Conservation (phyloP, 139 green algal genomes). For the Choricystis sp. region DNA sequence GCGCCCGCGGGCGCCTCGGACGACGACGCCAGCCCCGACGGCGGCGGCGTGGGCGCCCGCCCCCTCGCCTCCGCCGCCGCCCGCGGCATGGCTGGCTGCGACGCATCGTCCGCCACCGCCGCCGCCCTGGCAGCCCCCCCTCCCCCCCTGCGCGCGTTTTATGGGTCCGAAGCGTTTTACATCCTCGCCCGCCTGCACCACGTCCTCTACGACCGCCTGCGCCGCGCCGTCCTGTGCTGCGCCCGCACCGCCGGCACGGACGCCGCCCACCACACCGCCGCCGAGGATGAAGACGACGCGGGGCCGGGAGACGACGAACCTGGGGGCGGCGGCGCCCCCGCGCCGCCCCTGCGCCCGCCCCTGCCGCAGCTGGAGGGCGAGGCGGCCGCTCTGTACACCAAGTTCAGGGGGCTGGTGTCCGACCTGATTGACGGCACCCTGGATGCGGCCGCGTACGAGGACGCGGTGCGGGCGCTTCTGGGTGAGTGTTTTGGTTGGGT, state of each 20-base stretch:
- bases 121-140: too few relatives aligned
- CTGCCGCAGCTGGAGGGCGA: background rate
- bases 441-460: slow-evolving; percentile 51
- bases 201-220: slow-evolving; percentile 72
- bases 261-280: background rate
- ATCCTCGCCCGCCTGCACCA: slow-evolving; percentile 73
- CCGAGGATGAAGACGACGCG: background rate
- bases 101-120: background rate
- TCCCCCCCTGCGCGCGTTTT: slow-evolving; percentile 45
- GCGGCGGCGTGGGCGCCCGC: background rate
- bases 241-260: slow-evolving; percentile 11
- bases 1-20: background rate
- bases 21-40: background rate
- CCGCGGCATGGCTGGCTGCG: background rate
- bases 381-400: slow-evolving; percentile 2
- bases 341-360: too few relatives aligned
- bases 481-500: too few relatives aligned
- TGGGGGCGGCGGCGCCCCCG: too few relatives aligned
- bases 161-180: slow-evolving; percentile 85
- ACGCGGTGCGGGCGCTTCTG: slow-evolving; percentile 47
- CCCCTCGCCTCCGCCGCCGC: background rate
- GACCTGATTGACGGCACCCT: slow-evolving; percentile 42
- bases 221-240: slow-evolving; percentile 13
- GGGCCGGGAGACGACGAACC: too few relatives aligned
- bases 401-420: slow-evolving; percentile 37